Percentiles rank a stretch among this genome's conserved stretches.
Evolutionary conservation across 768 basidiomycete genomes (phyloP).

Genomic region (Chalciporus sphaerocephalus): DNA sequence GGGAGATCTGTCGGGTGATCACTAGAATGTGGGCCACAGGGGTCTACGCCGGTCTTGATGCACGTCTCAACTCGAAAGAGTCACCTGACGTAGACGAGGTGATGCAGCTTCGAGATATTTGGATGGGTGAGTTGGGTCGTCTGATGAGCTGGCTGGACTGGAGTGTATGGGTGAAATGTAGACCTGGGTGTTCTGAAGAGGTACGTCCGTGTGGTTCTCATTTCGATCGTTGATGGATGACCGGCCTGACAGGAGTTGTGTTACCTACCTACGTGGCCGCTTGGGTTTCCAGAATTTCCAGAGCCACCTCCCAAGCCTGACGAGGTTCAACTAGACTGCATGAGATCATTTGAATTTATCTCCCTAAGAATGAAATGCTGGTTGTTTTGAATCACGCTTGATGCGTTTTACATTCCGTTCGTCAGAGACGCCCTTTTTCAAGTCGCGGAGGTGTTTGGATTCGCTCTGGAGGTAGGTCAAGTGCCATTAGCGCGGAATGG

Average conservation of each 20-base stretch:
- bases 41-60: slow-evolving; percentile 17
- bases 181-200: slow-evolving; percentile 42
- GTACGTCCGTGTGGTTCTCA: slow-evolving; percentile 26
- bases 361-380: no score
- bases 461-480: no score
- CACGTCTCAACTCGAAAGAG: slow-evolving; percentile 1
- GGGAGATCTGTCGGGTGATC: slow-evolving; percentile 44
- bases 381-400: no score
- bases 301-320: no score
- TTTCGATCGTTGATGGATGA: not conserved
- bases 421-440: no score
- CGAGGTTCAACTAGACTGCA: no score
- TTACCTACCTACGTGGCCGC: slow-evolving; percentile 15
- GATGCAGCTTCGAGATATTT: slow-evolving; percentile 20
- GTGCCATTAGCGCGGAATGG: no score
- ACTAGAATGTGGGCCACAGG: slow-evolving; percentile 48
- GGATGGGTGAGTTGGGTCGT: slow-evolving; percentile 32
- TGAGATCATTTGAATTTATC: no score
- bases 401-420: no score
- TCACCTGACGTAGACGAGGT: slow-evolving; percentile 1
- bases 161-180: slow-evolving; percentile 47
- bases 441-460: no score
- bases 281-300: not conserved
- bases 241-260: slow-evolving; percentile 11
- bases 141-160: slow-evolving; percentile 53